Conservation (phyloP, 1,139 yeast species). For the Fermentozyma sake region DNA sequence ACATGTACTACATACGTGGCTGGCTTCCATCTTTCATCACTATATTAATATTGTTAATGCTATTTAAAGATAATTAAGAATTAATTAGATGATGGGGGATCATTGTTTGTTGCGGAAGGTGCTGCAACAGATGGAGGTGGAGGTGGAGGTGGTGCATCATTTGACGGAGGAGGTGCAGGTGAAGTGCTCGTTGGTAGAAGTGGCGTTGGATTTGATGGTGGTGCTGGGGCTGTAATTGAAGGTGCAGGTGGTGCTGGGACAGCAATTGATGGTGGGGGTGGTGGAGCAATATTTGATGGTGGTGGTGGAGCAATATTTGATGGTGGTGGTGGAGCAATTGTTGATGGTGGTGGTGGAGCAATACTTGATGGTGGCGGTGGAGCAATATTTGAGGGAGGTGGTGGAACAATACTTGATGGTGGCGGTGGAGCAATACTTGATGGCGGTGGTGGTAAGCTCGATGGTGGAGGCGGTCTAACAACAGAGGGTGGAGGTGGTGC, state of each 20-base stretch:
- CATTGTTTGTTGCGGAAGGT: no score
- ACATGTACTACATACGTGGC: no score
- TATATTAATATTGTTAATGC: no score
- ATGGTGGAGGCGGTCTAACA: slow-evolving; percentile 2
- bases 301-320: slow-evolving; percentile 15
- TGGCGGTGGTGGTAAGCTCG: slow-evolving; percentile 8
- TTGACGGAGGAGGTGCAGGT: slow-evolving; percentile 14
- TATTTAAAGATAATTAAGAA: slow-evolving; percentile 6
- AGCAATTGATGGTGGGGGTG: slow-evolving; percentile 16
- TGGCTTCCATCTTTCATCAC: no score
- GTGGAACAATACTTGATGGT: slow-evolving; percentile 8
- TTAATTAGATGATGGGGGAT: slow-evolving; percentile 6
- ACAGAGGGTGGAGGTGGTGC: slow-evolving; percentile 9
- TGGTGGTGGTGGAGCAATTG: slow-evolving; percentile 14
- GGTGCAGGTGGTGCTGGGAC: slow-evolving; percentile 11
- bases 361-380: slow-evolving; percentile 17
- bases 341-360: slow-evolving; percentile 11
- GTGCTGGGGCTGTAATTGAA: slow-evolving; percentile 6
- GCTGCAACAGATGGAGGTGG: no score
- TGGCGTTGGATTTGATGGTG: no score
- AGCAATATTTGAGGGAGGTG: slow-evolving; percentile 2
- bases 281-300: slow-evolving; percentile 7
- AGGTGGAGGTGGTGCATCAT: slow-evolving; percentile 15
- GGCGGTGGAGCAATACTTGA: slow-evolving; percentile 19
- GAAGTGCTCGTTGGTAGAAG: slow-evolving; percentile 3